phyloP scores from a whole-genome alignment of 352 stramenopile species.

The Phytophthora multivora region DNA sequence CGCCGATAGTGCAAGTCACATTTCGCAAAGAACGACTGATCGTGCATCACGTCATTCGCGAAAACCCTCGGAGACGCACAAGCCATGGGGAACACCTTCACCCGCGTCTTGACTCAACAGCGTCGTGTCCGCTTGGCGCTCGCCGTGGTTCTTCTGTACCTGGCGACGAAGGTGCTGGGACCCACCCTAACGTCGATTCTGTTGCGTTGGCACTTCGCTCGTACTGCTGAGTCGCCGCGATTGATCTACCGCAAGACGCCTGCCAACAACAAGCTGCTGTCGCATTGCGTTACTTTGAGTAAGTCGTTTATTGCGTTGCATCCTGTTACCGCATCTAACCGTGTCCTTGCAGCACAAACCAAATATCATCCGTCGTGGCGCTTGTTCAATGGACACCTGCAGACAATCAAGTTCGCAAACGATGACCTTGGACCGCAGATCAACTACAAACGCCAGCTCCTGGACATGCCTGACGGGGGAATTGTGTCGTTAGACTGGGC shows the following conservation, averaged over 20 bases:
- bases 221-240: conserved; percentile 37
- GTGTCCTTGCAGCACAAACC: conserved; percentile 33
- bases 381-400: conserved; percentile 62
- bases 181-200: conserved; percentile 22
- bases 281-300: conserved; percentile 51
- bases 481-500: conserved; percentile 76
- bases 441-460: conserved; percentile 58
- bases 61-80: conserved; percentile 13
- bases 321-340: neutral
- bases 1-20: conserved; percentile 12
- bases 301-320: conserved; percentile 15
- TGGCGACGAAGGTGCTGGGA: conserved; percentile 27
- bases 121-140: conserved; percentile 8
- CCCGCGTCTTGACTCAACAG: conserved; percentile 2
- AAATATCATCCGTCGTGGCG: conserved; percentile 60
- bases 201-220: conserved; percentile 32
- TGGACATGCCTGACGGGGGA: conserved; percentile 66
- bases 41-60: conserved; percentile 4
- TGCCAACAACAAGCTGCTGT: conserved; percentile 43
- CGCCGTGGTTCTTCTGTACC: conserved; percentile 16
- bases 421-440: conserved; percentile 33
- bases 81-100: conserved; percentile 27
- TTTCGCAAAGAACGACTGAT: conserved; percentile 1
- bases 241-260: conserved; percentile 49
- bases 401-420: conserved; percentile 52